Conservation (phyloP, 305 asterid species). For the Nicotiana rustica region DNA sequence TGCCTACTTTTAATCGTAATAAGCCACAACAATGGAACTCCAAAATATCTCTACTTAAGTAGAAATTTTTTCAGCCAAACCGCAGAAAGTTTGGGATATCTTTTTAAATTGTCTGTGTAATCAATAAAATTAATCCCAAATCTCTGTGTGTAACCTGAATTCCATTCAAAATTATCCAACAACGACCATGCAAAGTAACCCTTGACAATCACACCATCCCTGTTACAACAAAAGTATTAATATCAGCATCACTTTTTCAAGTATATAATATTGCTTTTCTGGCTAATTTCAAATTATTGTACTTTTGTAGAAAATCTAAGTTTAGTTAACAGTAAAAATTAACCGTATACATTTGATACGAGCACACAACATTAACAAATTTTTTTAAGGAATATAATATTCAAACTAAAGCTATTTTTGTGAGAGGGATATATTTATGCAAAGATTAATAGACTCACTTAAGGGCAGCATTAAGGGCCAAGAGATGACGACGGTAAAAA, state of each 20-base stretch:
- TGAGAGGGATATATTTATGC: not conserved
- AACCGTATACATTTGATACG: no score
- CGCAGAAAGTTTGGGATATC: constrained; percentile 39
- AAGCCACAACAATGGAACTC: not conserved
- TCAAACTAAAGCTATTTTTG: not conserved
- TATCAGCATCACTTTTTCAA: not conserved
- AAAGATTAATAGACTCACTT: not conserved
- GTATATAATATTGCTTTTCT: no score
- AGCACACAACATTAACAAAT: no score
- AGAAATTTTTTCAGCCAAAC: constrained; percentile 43
- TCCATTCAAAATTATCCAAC: constrained; percentile 42
- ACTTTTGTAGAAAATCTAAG: no score
- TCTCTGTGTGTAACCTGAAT: constrained; percentile 37
- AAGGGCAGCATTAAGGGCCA: constrained; percentile 14
- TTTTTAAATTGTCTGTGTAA: constrained; percentile 28
- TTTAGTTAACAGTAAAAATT: no score
- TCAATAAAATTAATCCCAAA: constrained; percentile 39
- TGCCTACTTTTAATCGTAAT: not conserved
- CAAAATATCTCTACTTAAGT: not conserved
- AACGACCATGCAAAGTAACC: constrained; percentile 42
- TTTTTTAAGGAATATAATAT: not conserved
- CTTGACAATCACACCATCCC: constrained; percentile 35
- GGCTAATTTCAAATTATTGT: no score
- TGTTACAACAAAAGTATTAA: constrained; percentile 16
- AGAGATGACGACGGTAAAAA: constrained; percentile 17